Evolutionary conservation across 2,329 filamentous ascomycete species (phyloP).

Genomic region (Parastagonospora avenae): DNA sequence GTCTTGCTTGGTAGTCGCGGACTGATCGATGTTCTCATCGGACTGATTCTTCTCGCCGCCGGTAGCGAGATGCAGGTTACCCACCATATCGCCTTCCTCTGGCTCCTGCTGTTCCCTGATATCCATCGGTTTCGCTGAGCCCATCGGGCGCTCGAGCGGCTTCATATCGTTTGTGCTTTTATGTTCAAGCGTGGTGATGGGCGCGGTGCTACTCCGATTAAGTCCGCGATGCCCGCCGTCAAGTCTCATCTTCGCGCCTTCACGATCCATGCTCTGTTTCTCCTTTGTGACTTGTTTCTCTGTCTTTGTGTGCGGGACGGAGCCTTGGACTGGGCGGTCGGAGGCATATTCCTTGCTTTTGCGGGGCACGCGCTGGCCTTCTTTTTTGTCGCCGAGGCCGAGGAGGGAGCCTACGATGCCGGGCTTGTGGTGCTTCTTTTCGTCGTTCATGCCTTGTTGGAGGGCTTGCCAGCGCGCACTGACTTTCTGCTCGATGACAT

Average conservation of each 20-base stretch:
- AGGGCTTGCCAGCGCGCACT: slow-evolving; percentile 29
- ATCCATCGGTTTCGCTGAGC: background rate
- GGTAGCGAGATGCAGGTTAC: slow-evolving; percentile 4
- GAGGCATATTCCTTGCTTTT: slow-evolving; percentile 26
- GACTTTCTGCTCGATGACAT: slow-evolving; percentile 40
- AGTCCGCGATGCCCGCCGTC: slow-evolving; percentile 10
- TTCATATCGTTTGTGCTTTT: slow-evolving; percentile 2
- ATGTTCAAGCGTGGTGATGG: slow-evolving; percentile 14
- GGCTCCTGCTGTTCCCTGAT: slow-evolving; percentile 8
- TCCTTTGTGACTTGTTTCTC: slow-evolving; percentile 11
- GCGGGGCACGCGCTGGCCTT: slow-evolving; percentile 32
- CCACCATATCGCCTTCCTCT: slow-evolving; percentile 6
- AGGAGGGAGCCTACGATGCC: slow-evolving; percentile 34
- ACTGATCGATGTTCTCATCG: background rate
- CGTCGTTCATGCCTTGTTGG: slow-evolving; percentile 26
- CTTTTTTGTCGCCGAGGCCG: slow-evolving; percentile 30
- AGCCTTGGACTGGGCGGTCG: background rate
- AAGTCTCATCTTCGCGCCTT: slow-evolving; percentile 16
- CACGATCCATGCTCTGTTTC: slow-evolving; percentile 15
- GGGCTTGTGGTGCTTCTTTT: slow-evolving; percentile 30
- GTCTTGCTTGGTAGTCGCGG: background rate
- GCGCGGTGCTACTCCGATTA: slow-evolving; percentile 26
- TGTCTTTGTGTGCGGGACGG: slow-evolving; percentile 13
- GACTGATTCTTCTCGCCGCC: background rate
- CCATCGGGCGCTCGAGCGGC: slow-evolving; percentile 2